Conservation (phyloP, 129 eudicot species). For the Flaveria robusta region DNA sequence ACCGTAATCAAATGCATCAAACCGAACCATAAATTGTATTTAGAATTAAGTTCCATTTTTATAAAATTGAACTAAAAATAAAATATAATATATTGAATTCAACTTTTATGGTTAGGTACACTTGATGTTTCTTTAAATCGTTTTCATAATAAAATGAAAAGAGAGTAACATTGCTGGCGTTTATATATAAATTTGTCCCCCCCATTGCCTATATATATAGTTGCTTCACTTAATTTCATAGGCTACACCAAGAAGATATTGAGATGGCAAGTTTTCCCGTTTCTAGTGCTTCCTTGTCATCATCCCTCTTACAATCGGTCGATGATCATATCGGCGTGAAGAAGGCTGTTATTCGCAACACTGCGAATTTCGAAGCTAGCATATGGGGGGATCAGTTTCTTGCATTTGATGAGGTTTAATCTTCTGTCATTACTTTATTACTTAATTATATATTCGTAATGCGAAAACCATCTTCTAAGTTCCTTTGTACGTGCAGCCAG, state of each 20-base stretch:
- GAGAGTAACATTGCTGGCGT: no score
- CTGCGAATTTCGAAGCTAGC: slow-evolving; percentile 34
- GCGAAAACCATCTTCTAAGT: neutral
- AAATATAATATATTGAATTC: no score
- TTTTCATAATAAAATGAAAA: no score
- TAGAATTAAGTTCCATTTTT: no score
- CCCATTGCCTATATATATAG: neutral
- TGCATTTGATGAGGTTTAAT: neutral
- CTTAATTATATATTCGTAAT: neutral
- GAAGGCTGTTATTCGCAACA: slow-evolving; percentile 26
- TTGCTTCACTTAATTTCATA: neutral
- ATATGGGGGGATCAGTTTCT: slow-evolving; percentile 47
- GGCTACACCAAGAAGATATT: neutral
- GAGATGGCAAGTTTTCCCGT: neutral
- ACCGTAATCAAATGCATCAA: no score
- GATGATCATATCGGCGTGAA: neutral
- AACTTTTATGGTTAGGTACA: no score
- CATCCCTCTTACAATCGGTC: neutral
- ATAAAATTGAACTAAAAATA: no score
- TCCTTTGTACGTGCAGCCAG: neutral
- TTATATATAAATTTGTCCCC: no score
- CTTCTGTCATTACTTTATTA: neutral
- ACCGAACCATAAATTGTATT: no score
- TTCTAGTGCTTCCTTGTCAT: neutral
- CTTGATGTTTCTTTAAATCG: no score